Conservation (phyloP, 108 stramenopile genomes). For the Nitzschia putrida region DNA sequence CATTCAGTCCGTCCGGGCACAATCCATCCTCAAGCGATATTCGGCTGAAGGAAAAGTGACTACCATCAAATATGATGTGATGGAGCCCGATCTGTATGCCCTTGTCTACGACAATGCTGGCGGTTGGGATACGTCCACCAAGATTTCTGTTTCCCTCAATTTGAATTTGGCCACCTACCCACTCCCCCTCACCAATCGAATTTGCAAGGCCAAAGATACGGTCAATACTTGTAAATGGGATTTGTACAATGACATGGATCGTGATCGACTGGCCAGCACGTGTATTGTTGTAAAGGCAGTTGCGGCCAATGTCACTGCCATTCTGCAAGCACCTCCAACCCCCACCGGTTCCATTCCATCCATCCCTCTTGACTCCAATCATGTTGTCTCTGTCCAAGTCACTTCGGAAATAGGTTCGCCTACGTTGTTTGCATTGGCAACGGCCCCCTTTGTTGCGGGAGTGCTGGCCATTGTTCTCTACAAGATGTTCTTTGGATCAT, state of each 20-base stretch:
- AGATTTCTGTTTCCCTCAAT: background rate
- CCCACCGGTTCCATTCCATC: background rate
- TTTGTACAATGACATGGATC: slow-evolving; percentile 5
- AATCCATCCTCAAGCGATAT: slow-evolving; percentile 16
- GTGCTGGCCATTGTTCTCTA: too few species aligned
- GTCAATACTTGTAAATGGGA: background rate
- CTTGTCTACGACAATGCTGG: slow-evolving; percentile 19
- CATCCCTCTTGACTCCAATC: background rate
- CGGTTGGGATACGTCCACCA: background rate
- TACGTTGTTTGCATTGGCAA: background rate
- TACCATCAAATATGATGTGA: slow-evolving; percentile 1
- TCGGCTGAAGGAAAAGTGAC: background rate
- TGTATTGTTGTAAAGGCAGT: slow-evolving; percentile 23
- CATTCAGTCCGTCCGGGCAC: background rate
- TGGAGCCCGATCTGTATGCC: slow-evolving; percentile 4
- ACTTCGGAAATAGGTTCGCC: background rate
- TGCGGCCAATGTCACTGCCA: background rate
- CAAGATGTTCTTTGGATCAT: too few species aligned
- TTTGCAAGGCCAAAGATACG: slow-evolving; percentile 9
- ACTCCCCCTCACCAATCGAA: background rate
- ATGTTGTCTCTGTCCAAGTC: background rate
- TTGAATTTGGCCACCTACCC: slow-evolving; percentile 1
- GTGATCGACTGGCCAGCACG: background rate
- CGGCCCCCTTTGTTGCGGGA: background rate
- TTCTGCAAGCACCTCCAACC: background rate